Evolutionary conservation across 371 early-diverging fungal species (phyloP).

Genomic region (Mucor velutinosus): DNA sequence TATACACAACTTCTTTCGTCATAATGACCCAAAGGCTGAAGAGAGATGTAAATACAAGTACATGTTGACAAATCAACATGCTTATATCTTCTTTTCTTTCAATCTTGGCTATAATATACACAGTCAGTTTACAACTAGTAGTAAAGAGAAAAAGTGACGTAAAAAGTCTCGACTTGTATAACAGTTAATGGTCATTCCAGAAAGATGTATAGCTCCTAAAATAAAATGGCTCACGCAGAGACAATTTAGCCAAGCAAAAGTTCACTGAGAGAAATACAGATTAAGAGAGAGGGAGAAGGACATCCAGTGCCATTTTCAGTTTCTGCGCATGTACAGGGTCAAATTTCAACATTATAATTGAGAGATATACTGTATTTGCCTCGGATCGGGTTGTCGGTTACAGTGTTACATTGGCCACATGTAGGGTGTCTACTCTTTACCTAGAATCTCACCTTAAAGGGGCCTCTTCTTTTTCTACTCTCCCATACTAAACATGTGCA

Average conservation of each 20-base stretch:
- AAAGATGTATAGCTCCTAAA: not conserved
- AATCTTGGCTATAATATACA: not conserved
- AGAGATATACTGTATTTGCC: not conserved
- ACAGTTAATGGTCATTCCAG: not conserved
- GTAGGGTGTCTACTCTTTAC: not conserved
- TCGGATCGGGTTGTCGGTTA: constrained; percentile 1
- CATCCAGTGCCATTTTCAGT: not conserved
- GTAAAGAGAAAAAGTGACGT: not conserved
- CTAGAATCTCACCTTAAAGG: not conserved
- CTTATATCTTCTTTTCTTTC: not conserved
- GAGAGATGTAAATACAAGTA: not conserved
- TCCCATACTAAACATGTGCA: constrained; percentile 1
- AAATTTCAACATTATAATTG: not conserved
- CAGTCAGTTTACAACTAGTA: not conserved
- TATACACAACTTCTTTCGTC: not conserved
- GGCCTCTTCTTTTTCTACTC: not conserved
- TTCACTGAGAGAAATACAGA: too few species aligned
- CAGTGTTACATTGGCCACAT: not conserved
- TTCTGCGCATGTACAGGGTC: not conserved
- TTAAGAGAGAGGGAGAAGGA: not conserved
- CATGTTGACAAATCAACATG: not conserved
- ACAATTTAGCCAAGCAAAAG: too few species aligned
- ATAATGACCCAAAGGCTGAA: not conserved
- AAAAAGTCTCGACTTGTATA: not conserved
- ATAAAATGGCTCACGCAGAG: too few species aligned